A percentile compares a stretch with the other conserved stretches of the same genome.
These are phyloP conservation scores for Mucor mucedo DNA, from an alignment of 371 early-diverging fungal species.

Conservation along the genomic window DNA sequence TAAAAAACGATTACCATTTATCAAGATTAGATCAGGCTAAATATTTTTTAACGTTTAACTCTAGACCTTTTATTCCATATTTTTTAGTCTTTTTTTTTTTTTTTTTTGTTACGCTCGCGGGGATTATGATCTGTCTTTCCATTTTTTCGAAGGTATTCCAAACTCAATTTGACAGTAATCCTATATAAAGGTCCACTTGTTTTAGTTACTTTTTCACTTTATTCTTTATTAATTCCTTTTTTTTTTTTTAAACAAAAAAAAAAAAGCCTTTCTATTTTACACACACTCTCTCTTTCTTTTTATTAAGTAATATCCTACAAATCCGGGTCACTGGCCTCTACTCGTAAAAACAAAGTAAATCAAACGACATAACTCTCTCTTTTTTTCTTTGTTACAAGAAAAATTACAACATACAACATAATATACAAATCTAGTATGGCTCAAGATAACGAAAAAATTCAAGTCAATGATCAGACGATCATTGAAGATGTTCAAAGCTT, in stretches of 20 bases:
- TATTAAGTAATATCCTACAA: constrained; percentile 1
- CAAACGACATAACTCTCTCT: constrained; percentile 15
- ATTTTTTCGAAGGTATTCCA: background rate
- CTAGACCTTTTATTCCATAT: background rate
- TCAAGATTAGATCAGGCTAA: background rate
- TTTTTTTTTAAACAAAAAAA: background rate
- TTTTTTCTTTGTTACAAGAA: constrained; percentile 18
- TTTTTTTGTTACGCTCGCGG: background rate
- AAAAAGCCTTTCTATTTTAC: background rate
- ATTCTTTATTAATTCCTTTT: background rate
- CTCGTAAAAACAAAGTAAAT: constrained; percentile 22
- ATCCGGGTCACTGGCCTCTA: constrained; percentile 57
- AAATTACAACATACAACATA: constrained; percentile 12
- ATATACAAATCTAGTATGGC: constrained; percentile 7
- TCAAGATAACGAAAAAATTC: constrained; percentile 25
- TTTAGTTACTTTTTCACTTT: background rate
- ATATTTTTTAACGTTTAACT: too few species aligned
- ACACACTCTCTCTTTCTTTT: background rate
- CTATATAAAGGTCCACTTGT: constrained; percentile 5
- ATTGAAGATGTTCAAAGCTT: constrained; percentile 32
- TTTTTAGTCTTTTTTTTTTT: background rate
- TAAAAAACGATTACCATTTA: background rate
- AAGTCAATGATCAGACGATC: constrained; percentile 24
- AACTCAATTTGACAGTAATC: constrained; percentile 8
- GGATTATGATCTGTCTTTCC: constrained; percentile 2